Conservation (phyloP, 2,329 filamentous ascomycete species). For the Aspergillus caelatus region DNA sequence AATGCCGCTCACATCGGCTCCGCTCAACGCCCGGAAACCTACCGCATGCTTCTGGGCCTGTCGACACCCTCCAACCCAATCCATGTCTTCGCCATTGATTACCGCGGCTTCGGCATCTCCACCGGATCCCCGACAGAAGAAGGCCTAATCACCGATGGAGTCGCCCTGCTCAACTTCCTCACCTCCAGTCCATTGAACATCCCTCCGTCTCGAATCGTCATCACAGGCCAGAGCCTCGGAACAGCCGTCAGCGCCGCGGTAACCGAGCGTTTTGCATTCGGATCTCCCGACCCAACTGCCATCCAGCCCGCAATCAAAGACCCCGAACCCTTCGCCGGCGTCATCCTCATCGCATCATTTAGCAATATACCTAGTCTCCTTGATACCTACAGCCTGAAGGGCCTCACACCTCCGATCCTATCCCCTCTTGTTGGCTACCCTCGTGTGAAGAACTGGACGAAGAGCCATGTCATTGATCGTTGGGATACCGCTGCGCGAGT, state of each 20-base stretch:
- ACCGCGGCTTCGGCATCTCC: slow-evolving; percentile 82
- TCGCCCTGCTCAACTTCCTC: slow-evolving; percentile 70
- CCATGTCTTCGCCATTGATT: slow-evolving; percentile 87
- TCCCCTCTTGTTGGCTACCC: slow-evolving; percentile 72
- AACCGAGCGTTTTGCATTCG: slow-evolving; percentile 68
- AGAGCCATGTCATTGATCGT: slow-evolving; percentile 70
- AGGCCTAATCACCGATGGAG: slow-evolving; percentile 78
- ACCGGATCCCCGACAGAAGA: slow-evolving; percentile 78
- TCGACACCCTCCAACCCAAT: slow-evolving; percentile 63
- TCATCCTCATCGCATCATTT: slow-evolving; percentile 81
- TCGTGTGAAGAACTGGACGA: slow-evolving; percentile 62
- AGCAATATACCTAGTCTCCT: slow-evolving; percentile 73
- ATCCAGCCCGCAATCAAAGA: slow-evolving; percentile 46
- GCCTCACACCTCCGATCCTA: slow-evolving; percentile 73
- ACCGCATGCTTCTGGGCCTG: slow-evolving; percentile 74
- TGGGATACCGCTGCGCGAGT: slow-evolving; percentile 77
- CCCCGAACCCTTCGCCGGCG: slow-evolving; percentile 70
- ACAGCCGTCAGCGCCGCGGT: slow-evolving; percentile 80
- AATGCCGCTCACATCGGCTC: slow-evolving; percentile 88
- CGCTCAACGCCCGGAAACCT: slow-evolving; percentile 72
- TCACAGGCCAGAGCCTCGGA: slow-evolving; percentile 85
- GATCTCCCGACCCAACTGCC: slow-evolving; percentile 34
- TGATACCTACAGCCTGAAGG: slow-evolving; percentile 76
- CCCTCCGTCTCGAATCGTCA: slow-evolving; percentile 70
- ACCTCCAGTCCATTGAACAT: slow-evolving; percentile 63